Evolutionary conservation across 441 rosid species (phyloP).

Genomic region (Gossypium trilobum): DNA sequence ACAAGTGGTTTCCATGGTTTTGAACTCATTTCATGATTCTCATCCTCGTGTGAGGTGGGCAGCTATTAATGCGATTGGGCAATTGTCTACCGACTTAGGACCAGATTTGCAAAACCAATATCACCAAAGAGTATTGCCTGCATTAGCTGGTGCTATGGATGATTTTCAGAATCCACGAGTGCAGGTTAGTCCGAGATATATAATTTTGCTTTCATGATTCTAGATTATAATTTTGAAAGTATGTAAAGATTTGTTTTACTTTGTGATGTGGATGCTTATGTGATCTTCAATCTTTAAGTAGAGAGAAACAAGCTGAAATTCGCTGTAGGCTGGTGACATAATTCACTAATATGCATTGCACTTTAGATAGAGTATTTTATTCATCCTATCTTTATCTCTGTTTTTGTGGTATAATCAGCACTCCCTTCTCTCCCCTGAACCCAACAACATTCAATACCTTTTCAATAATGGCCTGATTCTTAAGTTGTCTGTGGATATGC

Average conservation of each 20-base stretch:
- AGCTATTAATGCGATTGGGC: constrained; percentile 84
- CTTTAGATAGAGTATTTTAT: neutral
- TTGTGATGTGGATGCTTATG: neutral
- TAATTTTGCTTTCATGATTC: neutral
- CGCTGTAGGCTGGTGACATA: neutral
- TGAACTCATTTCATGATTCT: constrained; percentile 69
- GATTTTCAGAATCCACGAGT: constrained; percentile 87
- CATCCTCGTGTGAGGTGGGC: constrained; percentile 95
- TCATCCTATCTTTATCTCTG: neutral
- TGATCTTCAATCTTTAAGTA: neutral
- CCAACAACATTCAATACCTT: neutral
- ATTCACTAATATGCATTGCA: neutral
- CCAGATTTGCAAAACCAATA: constrained; percentile 90
- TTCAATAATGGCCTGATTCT: neutral
- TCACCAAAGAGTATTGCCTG: constrained; percentile 71
- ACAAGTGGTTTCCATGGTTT: constrained; percentile 66
- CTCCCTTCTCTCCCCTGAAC: neutral
- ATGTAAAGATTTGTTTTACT: constrained; percentile 2
- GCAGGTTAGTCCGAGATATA: constrained; percentile 41
- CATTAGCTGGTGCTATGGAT: constrained; percentile 79
- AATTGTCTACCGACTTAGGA: constrained; percentile 85
- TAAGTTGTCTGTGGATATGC: neutral
- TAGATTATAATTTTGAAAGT: constrained; percentile 5
- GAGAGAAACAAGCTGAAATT: neutral
- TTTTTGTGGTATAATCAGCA: neutral